Evolutionary conservation across 2,329 filamentous ascomycete species (phyloP), one percentile per base, ranked within the genome.

Genomic region (Penicillium brasilianum): DNA sequence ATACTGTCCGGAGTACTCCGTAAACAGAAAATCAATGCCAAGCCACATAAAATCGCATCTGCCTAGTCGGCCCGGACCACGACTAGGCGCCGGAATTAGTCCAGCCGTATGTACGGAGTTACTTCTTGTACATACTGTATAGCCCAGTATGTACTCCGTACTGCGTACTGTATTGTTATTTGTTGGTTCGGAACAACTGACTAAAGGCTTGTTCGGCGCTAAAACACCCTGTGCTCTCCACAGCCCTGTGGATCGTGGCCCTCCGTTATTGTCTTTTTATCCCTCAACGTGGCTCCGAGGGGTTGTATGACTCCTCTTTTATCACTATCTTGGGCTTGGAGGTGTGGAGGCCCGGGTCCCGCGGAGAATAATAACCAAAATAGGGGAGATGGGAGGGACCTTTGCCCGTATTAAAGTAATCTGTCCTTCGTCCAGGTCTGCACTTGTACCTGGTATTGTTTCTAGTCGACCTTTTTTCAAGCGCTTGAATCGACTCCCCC

Each of bases 161-260:
- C 20, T 22, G 5, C 10, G 3, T 22, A 44, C 11, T 44, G 37
- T n/a, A 46, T 16, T 25, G 22, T 7, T n/a, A 4, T 3, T 48
- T 48, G 13, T 14, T 50, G 48, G 48, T 49, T 43, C 55, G 14
- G 44, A 11, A 30, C n/a, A 20, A 39, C 34, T 39, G 18, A 62
- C 43, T 32, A 4, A 36, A 58, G 34, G 49, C 53, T 58, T 57
- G 39, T 50, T 49, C 41, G 36, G 44, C 59, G 55, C 59, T 61
- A 61, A 55, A 22, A 41, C 30, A 30, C 34, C 64, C 25, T 30
- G 25, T 48, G 18, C 39, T 61, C 60, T 66, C 51, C 48, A 46
- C 62, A 57, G 61, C 56, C 34, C 41, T 37, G 66, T 67, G 66
- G 65, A 59, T 61, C n/a, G 57, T 54, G 36, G 34, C 59, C 60